phyloP scores from a whole-genome alignment of 2,329 filamentous ascomycete genomes.

The Nemania abortiva region DNA sequence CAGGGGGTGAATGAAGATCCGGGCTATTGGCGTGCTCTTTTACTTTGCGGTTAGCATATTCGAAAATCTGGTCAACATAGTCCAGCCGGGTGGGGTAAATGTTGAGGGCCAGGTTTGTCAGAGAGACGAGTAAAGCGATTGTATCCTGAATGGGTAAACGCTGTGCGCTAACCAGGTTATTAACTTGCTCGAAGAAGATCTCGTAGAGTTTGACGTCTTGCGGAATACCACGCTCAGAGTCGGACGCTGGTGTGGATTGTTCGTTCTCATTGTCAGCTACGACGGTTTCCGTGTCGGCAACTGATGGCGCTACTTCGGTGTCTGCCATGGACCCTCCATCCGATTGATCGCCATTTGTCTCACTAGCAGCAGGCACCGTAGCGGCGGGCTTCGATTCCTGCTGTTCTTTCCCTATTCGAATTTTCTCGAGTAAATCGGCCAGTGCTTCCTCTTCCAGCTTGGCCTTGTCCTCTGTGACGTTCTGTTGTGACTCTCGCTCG shows the following conservation, averaged over 20 bases:
- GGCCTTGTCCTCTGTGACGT: constrained; percentile 76
- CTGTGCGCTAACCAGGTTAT: constrained; percentile 91
- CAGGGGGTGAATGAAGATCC: constrained; percentile 89
- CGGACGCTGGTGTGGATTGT: constrained; percentile 45
- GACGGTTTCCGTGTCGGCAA: constrained; percentile 62
- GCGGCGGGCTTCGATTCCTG: constrained; percentile 46
- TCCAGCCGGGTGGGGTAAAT: constrained; percentile 94
- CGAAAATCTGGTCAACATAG: constrained; percentile 93
- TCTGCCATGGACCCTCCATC: constrained; percentile 54
- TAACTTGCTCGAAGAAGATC: constrained; percentile 96
- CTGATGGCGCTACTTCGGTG: constrained; percentile 53
- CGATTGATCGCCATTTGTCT: constrained; percentile 53
- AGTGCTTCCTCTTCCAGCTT: constrained; percentile 89
- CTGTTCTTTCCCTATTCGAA: constrained; percentile 75
- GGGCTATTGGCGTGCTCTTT: constrained; percentile 91
- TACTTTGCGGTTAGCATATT: constrained; percentile 88
- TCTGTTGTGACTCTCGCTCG: constrained; percentile 83
- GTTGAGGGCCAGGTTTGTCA: constrained; percentile 92
- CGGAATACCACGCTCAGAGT: constrained; percentile 68
- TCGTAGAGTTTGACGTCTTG: constrained; percentile 91
- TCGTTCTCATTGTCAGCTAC: constrained; percentile 60
- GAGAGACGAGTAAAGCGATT: constrained; percentile 91
- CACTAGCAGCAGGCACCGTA: constrained; percentile 49
- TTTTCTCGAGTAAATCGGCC: constrained; percentile 79
- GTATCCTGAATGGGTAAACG: constrained; percentile 94